Conservation (phyloP, 169 alveolate species). For the Cryptosporidium andersoni region DNA sequence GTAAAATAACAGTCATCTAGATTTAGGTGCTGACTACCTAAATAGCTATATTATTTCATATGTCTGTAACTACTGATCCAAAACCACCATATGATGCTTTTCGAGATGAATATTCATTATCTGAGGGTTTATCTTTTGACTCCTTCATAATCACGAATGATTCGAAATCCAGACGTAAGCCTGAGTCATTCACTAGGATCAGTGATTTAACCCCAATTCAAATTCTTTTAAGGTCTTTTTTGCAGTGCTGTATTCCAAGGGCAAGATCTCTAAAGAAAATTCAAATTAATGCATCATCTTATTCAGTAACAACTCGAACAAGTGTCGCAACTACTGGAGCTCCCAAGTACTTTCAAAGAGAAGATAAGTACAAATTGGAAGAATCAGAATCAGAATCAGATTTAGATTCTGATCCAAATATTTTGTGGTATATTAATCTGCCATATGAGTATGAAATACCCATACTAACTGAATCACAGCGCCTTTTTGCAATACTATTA, state of each 20-base stretch:
- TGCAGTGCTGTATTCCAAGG: constrained; percentile 69
- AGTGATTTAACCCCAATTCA: constrained; percentile 33
- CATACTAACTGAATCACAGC: constrained; percentile 38
- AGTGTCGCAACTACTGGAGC: constrained; percentile 23
- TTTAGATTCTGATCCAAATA: constrained; percentile 12
- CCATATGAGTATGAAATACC: constrained; percentile 67
- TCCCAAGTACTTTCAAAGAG: background rate
- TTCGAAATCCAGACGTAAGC: constrained; percentile 35
- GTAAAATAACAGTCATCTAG: no score
- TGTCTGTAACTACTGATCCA: constrained; percentile 65
- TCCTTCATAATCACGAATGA: constrained; percentile 56
- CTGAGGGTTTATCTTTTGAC: constrained; percentile 68
- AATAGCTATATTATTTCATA: background rate
- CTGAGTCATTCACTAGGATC: constrained; percentile 1
- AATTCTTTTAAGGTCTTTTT: constrained; percentile 48
- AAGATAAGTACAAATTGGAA: background rate
- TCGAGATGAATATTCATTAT: constrained; percentile 60
- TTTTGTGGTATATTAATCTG: constrained; percentile 36
- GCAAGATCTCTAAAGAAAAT: constrained; percentile 4
- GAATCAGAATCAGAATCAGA: background rate
- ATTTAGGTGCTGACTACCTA: no score
- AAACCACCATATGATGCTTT: constrained; percentile 55
- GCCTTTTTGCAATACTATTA: constrained; percentile 40
- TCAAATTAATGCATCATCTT: constrained; percentile 47
- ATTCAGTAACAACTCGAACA: constrained; percentile 53